These are phyloP conservation scores for Forsythia suspensa DNA, from an alignment of 257 asterid genomes.

Conservation along the genomic window DNA sequence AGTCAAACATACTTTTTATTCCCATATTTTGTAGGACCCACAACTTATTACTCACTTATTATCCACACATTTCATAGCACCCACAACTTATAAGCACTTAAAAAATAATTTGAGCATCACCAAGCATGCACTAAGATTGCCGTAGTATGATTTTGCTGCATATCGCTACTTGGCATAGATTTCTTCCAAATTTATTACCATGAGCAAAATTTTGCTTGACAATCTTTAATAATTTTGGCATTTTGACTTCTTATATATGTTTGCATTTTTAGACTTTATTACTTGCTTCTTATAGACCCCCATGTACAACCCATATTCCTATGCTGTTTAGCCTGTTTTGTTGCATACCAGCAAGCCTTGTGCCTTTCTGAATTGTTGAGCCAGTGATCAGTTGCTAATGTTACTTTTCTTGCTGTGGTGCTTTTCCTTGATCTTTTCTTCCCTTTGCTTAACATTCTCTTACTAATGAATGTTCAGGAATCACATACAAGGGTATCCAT, in stretches of 20 bases:
- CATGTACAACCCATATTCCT: background rate
- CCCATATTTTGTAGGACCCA: no score
- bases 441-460: background rate
- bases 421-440: slow-evolving; percentile 22
- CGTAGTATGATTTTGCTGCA: background rate
- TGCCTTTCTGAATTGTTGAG: background rate
- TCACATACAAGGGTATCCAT: slow-evolving; percentile 96
- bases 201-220: slow-evolving; percentile 5
- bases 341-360: background rate
- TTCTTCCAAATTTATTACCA: background rate
- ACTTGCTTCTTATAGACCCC: slow-evolving; percentile 3
- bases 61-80: no score
- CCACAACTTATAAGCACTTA: no score
- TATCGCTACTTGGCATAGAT: no score
- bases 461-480: slow-evolving; percentile 47
- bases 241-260: slow-evolving; percentile 11
- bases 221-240: background rate
- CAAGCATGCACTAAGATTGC: no score
- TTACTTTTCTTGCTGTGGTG: background rate
- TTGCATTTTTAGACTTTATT: slow-evolving; percentile 18
- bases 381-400: background rate
- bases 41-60: no score
- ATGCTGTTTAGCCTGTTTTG: background rate
- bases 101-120: no score
- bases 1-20: no score